These are phyloP conservation scores for Sugiyamaella neomexicana DNA, from an alignment of 1,139 yeast genomes.

Conservation along the genomic window DNA sequence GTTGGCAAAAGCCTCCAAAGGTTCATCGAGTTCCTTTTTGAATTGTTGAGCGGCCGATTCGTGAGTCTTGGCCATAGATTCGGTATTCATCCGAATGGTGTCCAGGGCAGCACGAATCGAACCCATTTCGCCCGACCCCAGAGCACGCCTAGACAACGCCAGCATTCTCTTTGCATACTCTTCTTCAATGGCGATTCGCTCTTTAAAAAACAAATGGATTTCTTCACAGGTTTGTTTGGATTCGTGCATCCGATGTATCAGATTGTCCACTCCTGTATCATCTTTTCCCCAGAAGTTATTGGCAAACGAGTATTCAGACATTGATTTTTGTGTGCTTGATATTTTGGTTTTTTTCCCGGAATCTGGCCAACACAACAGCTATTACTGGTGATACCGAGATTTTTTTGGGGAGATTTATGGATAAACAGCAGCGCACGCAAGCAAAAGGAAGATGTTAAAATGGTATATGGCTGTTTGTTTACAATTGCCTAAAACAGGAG, in stretches of 20 bases:
- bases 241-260: conserved; percentile 52
- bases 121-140: conserved; percentile 64
- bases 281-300: conserved; percentile 57
- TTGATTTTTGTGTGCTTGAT: not conserved
- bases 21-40: conserved; percentile 46
- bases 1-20: conserved; percentile 46
- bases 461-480: conserved; percentile 1
- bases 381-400: not conserved
- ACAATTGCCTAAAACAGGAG: conserved; percentile 2
- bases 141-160: conserved; percentile 51
- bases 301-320: conserved; percentile 41
- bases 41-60: conserved; percentile 48
- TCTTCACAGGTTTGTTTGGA: conserved; percentile 52
- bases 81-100: conserved; percentile 57
- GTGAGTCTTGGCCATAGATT: conserved; percentile 51
- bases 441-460: too few species aligned
- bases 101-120: conserved; percentile 61
- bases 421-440: not conserved
- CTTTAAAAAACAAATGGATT: conserved; percentile 45
- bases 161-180: conserved; percentile 63
- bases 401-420: not conserved
- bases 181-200: conserved; percentile 60
- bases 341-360: not conserved
- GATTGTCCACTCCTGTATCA: conserved; percentile 51
- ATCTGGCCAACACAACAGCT: not conserved